phyloP scores from a whole-genome alignment of 805 yeast genomes.

The Sugiyamaella valdiviana region DNA sequence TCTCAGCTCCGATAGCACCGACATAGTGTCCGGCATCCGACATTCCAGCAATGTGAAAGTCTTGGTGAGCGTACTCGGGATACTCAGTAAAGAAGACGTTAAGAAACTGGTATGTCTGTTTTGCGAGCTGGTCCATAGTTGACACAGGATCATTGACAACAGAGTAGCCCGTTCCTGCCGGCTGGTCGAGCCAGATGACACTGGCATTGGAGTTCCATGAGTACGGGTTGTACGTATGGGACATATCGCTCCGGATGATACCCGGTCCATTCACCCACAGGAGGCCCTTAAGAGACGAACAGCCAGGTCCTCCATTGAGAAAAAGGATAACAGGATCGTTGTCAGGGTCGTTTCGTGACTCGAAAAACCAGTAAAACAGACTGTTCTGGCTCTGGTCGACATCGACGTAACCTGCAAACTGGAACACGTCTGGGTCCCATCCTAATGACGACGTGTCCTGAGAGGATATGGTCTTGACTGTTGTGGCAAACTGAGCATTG shows the following conservation, averaged over 20 bases:
- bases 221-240: constrained; percentile 71
- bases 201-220: constrained; percentile 92
- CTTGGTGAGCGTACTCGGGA: constrained; percentile 54
- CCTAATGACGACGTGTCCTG: constrained; percentile 8
- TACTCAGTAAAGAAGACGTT: constrained; percentile 76
- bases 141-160: constrained; percentile 56
- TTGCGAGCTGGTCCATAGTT: constrained; percentile 73
- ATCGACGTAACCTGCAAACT: constrained; percentile 77
- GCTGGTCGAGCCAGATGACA: constrained; percentile 87
- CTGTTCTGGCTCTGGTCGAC: constrained; percentile 50
- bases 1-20: constrained; percentile 65
- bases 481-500: neutral
- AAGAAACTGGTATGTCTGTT: constrained; percentile 79
- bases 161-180: constrained; percentile 91
- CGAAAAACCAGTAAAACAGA: constrained; percentile 79
- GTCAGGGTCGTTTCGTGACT: constrained; percentile 79
- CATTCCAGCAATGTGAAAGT: constrained; percentile 87
- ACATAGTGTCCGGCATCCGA: constrained; percentile 92
- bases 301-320: constrained; percentile 97
- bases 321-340: constrained; percentile 84
- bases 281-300: constrained; percentile 84
- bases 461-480: neutral
- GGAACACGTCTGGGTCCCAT: constrained; percentile 43
- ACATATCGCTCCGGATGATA: constrained; percentile 53
- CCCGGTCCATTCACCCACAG: constrained; percentile 92